These are phyloP conservation scores for Picochlorum sp. DNA, from an alignment of 139 green algal genomes.

Conservation along the genomic window DNA sequence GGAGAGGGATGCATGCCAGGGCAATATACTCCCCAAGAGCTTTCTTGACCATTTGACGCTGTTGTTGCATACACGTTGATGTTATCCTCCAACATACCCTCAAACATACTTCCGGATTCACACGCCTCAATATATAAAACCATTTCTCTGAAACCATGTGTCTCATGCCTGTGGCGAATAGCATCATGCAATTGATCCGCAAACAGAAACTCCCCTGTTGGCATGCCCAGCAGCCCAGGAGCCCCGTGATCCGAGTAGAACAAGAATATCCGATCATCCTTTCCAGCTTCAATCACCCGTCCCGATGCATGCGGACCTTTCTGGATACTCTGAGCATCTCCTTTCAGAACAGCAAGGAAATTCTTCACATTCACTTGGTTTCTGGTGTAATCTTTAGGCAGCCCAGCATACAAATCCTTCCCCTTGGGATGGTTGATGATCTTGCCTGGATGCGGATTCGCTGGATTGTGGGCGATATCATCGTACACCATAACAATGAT, in stretches of 20 bases:
- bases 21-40: constrained; percentile 88
- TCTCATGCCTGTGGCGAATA: constrained; percentile 34
- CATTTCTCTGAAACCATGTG: constrained; percentile 70
- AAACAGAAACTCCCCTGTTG: constrained; percentile 72
- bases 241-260: constrained; percentile 66
- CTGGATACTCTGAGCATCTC: constrained; percentile 25
- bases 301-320: neutral
- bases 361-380: constrained; percentile 65
- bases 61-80: constrained; percentile 69
- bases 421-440: constrained; percentile 88
- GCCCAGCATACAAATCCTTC: constrained; percentile 72
- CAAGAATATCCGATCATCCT: constrained; percentile 69
- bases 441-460: constrained; percentile 73
- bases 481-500: constrained; percentile 85
- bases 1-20: constrained; percentile 17
- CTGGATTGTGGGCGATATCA: constrained; percentile 67
- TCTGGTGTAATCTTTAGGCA: constrained; percentile 78
- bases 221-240: constrained; percentile 86
- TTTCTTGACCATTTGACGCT: constrained; percentile 80
- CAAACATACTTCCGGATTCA: constrained; percentile 88
- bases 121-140: constrained; percentile 90
- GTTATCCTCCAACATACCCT: constrained; percentile 57
- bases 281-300: constrained; percentile 1
- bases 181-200: constrained; percentile 72
- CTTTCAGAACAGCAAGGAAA: constrained; percentile 78